Conservation (phyloP, 345 rosid genomes). For the Triadica sebifera region DNA sequence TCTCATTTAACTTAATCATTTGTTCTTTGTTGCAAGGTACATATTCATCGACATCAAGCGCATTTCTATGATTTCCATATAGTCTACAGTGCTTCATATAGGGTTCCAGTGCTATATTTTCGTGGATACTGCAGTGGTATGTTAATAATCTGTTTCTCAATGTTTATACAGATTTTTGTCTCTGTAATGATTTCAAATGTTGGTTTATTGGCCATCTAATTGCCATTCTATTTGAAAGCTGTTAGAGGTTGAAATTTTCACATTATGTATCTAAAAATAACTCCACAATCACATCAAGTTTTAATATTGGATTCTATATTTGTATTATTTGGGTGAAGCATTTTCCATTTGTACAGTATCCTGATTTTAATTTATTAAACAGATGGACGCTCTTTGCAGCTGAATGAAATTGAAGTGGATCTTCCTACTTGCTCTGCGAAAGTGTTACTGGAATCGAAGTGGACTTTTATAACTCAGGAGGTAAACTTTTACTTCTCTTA, state of each 20-base stretch:
- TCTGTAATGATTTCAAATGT: not conserved
- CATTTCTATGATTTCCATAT: conserved; percentile 76
- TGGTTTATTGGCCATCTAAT: not conserved
- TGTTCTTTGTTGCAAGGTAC: conserved; percentile 40
- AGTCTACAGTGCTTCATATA: conserved; percentile 62
- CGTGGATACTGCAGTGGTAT: conserved; percentile 63
- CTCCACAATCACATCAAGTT: not conserved
- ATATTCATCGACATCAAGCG: conserved; percentile 33
- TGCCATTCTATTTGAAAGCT: not conserved
- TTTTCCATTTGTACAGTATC: not conserved
- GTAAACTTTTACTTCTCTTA: conserved; percentile 22
- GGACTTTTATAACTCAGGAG: conserved; percentile 92
- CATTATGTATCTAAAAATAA: not conserved
- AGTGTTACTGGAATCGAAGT: conserved; percentile 57
- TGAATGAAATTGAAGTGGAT: conserved; percentile 63
- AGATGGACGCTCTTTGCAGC: conserved; percentile 62
- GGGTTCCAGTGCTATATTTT: conserved; percentile 78
- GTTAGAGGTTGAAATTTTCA: not conserved
- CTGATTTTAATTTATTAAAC: conserved; percentile 1
- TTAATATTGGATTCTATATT: not conserved
- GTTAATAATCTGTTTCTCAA: conserved; percentile 13
- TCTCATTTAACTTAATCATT: not conserved
- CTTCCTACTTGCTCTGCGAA: conserved; percentile 63
- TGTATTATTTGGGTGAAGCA: not conserved
- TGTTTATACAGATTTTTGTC: not conserved